These are phyloP conservation scores for Cladophialophora immunda DNA, from an alignment of 2,329 filamentous ascomycete genomes.

Conservation along the genomic window DNA sequence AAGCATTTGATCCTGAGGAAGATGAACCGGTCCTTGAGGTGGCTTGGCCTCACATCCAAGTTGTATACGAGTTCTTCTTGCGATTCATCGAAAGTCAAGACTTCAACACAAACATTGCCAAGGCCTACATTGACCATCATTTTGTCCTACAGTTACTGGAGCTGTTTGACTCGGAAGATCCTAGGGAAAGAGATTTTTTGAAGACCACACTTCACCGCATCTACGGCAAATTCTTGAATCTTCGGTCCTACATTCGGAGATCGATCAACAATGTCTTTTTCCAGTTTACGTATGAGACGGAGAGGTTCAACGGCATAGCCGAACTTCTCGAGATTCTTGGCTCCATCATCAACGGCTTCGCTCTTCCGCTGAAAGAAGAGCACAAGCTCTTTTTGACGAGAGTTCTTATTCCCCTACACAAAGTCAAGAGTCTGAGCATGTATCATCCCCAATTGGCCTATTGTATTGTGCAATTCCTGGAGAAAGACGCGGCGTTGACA, in stretches of 20 bases:
- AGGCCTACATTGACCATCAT: slow-evolving; percentile 97
- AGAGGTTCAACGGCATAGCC: slow-evolving; percentile 97
- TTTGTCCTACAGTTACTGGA: slow-evolving; percentile 96
- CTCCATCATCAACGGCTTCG: slow-evolving; percentile 99
- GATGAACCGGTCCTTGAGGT: slow-evolving; percentile 98
- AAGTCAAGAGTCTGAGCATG: slow-evolving; percentile 99
- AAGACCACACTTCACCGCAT: slow-evolving; percentile 98
- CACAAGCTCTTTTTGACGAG: slow-evolving; percentile 97
- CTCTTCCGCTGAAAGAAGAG: slow-evolving; percentile 94
- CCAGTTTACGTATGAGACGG: slow-evolving; percentile 98
- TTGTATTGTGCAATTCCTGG: slow-evolving; percentile 97
- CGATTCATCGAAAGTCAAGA: slow-evolving; percentile 99
- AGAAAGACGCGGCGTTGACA: slow-evolving; percentile 95
- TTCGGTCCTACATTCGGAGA: slow-evolving; percentile 94
- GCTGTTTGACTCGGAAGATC: slow-evolving; percentile 97
- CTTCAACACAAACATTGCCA: slow-evolving; percentile 99
- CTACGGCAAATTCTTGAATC: slow-evolving; percentile 98
- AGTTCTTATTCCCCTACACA: slow-evolving; percentile 92
- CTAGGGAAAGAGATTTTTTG: slow-evolving; percentile 92
- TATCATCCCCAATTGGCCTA: slow-evolving; percentile 98
- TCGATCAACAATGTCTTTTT: slow-evolving; percentile 99
- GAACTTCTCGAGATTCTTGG: slow-evolving; percentile 96
- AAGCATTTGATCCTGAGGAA: slow-evolving; percentile 98
- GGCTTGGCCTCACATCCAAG: slow-evolving; percentile 98
- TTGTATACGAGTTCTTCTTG: slow-evolving; percentile 99